Percentiles rank a stretch among this genome's conserved stretches.
Evolutionary conservation across 306 rosid species (phyloP).

Genomic region (Comarum palustre): DNA sequence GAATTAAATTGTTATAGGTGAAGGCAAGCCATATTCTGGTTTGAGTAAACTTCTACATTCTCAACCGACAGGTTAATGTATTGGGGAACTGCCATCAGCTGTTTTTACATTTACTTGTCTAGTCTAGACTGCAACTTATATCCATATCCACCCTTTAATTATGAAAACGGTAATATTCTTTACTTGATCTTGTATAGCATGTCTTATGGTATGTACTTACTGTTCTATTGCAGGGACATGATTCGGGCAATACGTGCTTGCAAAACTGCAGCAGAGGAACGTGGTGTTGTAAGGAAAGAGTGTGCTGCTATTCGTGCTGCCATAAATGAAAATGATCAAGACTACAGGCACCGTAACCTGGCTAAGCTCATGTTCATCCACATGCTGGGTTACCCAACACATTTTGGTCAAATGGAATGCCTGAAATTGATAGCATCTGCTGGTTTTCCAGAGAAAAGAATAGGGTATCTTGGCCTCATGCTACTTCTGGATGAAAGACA

Average conservation of each 20-base stretch:
- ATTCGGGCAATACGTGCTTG: slow-evolving; percentile 96
- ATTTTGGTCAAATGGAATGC: slow-evolving; percentile 99
- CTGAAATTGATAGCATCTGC: slow-evolving; percentile 89
- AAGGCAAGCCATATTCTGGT: neutral
- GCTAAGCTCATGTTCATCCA: slow-evolving; percentile 99
- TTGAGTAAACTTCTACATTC: neutral
- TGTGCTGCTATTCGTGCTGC: slow-evolving; percentile 96
- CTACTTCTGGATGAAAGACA: slow-evolving; percentile 99
- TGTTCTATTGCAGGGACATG: slow-evolving; percentile 75
- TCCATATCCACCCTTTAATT: neutral
- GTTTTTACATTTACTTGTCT: neutral
- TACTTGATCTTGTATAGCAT: neutral
- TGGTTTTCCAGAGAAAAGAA: slow-evolving; percentile 98
- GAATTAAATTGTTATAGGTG: neutral
- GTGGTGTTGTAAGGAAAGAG: slow-evolving; percentile 93
- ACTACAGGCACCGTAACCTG: slow-evolving; percentile 86
- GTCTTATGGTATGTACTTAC: slow-evolving; percentile 16
- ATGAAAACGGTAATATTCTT: neutral
- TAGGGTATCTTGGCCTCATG: slow-evolving; percentile 98
- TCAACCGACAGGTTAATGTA: neutral
- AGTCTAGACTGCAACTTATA: neutral
- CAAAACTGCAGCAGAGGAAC: slow-evolving; percentile 99
- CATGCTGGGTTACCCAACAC: slow-evolving; percentile 99
- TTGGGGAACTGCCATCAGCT: neutral
- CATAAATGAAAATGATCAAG: slow-evolving; percentile 82